Evolutionary conservation across 192 early-diverging fungal genomes (phyloP).

Genomic region (Backusella mclennaniae): DNA sequence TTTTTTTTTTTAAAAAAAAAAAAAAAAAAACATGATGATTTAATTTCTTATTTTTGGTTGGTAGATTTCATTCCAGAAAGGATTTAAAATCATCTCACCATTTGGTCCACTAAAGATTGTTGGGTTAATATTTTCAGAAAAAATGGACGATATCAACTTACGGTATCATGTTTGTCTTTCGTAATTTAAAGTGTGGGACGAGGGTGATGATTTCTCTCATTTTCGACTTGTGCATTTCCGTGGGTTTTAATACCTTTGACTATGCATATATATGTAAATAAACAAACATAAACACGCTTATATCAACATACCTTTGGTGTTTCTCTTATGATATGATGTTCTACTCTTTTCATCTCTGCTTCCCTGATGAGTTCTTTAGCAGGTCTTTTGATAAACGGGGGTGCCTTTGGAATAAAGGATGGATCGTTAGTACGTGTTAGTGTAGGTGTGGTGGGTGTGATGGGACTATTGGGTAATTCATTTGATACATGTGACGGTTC

Average conservation of each 20-base stretch:
- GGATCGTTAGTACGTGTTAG: background rate
- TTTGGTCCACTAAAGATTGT: background rate
- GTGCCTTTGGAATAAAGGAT: slow-evolving; percentile 3
- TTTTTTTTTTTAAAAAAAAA: slow-evolving; percentile 10
- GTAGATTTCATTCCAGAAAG: slow-evolving; percentile 2
- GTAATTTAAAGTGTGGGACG: background rate
- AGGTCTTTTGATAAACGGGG: background rate
- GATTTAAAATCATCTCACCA: background rate
- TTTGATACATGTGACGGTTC: background rate
- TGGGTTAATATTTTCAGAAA: too few relatives aligned
- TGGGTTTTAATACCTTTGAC: background rate
- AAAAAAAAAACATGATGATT: background rate
- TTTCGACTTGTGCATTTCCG: background rate
- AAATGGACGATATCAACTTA: background rate
- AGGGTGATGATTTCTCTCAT: background rate
- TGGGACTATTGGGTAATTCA: background rate
- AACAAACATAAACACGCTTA: background rate
- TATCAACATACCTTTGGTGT: background rate
- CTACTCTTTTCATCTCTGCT: background rate
- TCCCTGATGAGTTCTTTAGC: background rate
- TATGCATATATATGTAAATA: background rate
- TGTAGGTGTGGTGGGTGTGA: background rate
- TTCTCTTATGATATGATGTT: background rate
- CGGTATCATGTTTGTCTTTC: background rate
- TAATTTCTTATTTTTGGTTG: slow-evolving; percentile 2